Base-by-base conservation (phyloP, 805 yeast genomes). In the Danielozyma ontarioensis region DNA sequence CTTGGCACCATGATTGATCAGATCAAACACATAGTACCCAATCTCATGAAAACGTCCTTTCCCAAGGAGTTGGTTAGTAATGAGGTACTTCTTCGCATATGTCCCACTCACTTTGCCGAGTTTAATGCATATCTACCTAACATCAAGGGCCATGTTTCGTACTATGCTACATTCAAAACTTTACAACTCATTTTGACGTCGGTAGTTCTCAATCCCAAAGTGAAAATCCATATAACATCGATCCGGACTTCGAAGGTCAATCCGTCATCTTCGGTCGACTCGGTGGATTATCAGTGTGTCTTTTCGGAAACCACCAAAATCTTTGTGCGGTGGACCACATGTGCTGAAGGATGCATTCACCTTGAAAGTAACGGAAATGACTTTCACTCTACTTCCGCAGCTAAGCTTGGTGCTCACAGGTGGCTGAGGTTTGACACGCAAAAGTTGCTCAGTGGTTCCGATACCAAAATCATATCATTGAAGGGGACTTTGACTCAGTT, bases 321-420 rank as follows among this genome's bases (percentile, higher is more conserved):
- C 8, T 57, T 68, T 28, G 52, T 78, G 11, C 62, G 78, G 38
- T 78, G 83, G 82, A 57, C 68, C 26, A 77, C 82, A 1, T 76
- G 82, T 44, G 50, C 59, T 4, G 70, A 68, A 24, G 72, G 72
- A 2, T 76, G 83, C 45, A 45, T 44, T 4, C 81, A 77, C 53
- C 54, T 76, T 27, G 41, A 48, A 3, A 39, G 33, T 17, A 37
- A 36, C 18, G 51, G 36, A 11, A 28, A 32, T 4, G 33, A 36
- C 13, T 41, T 39, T 29, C 47, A 46, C 31, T 54, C 63, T 13
- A 66, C 72, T 0, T 53, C 71, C 5, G 55, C 55, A 27, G 70
- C 71, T 3, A 51, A 52, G 14, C 42, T 61, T 27, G 72, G 72
- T 4, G 49, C 63, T 3, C 71, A 65, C 41, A 42, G 50, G n/a